A percentile compares a stretch with the other conserved stretches of the same genome.
Conservation (phyloP, 2,329 filamentous ascomycete genomes). For the Camptophora hylomeconis region DNA sequence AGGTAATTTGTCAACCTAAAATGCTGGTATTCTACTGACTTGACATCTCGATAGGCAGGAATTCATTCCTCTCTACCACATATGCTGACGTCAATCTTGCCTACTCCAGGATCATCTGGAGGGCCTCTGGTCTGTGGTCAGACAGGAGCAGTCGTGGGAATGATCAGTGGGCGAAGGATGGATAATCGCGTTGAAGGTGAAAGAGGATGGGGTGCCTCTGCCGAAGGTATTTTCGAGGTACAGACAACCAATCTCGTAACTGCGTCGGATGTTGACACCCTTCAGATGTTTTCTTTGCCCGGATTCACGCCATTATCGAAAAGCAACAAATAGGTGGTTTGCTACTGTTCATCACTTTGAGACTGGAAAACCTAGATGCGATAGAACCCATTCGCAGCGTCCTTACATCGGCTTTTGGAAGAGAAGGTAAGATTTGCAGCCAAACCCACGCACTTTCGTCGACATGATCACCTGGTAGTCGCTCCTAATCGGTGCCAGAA, state of each 20-base stretch:
- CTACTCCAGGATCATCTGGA: conserved; percentile 5
- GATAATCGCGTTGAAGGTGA: conserved; percentile 5
- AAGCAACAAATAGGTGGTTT: too few relatives aligned
- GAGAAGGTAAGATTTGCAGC: too few relatives aligned
- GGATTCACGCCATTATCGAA: conserved; percentile 5
- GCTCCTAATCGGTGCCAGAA: too few relatives aligned
- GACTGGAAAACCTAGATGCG: too few relatives aligned
- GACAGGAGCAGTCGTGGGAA: conserved; percentile 4
- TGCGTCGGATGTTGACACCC: not conserved
- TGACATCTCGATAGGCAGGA: conserved; percentile 1
- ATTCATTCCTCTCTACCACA: conserved; percentile 3
- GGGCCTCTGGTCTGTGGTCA: conserved; percentile 3
- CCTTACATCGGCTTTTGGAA: too few relatives aligned
- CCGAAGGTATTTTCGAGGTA: conserved; percentile 6
- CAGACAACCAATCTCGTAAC: not conserved
- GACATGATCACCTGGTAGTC: too few relatives aligned
- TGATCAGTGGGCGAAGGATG: conserved; percentile 5
- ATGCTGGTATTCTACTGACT: not conserved
- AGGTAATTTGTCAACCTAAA: not conserved
- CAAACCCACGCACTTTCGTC: too few relatives aligned
- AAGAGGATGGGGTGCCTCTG: conserved; percentile 5
- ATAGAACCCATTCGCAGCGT: too few relatives aligned
- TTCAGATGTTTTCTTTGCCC: conserved; percentile 4
- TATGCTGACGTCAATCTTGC: conserved; percentile 4
- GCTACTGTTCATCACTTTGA: too few relatives aligned